Base-by-base conservation (phyloP, 2,329 filamentous ascomycete genomes). In the Stenocarpella maydis region DNA sequence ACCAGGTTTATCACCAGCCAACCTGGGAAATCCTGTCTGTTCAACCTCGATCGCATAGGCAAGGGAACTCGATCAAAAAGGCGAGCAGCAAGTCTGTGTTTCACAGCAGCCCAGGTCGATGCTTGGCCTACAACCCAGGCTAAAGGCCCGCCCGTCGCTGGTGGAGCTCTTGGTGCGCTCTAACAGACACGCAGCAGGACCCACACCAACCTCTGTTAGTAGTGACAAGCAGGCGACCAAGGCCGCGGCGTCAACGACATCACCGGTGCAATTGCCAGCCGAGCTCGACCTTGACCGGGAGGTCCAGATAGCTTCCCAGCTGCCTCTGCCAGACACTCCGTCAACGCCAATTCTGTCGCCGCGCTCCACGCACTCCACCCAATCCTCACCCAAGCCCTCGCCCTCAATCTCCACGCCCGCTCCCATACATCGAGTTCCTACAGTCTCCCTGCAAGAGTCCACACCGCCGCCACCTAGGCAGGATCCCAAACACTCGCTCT, bases 121-220 rank as follows among this genome's bases (percentile, higher is more conserved):
- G 72, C 78, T 85, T 75, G 85, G 85, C 79, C 79, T 87, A 69
- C 81, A 80, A 69, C 83, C 83, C 65, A 81, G 80, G 71, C 79
- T 87, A 73, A 83, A 81, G 83, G 82, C 84, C 75, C 82, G 85
- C 79, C 84, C 83, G 74, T 87, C 85, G 72, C 78, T 87, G 74
- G 82, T 87, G 77, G 85, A 87, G 71, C 80, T 87, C 71, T 78
- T 84, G 70, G 78, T 84, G 73, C 79, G 80, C 71, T 75, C 79
- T 73, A 75, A 49, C 53, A 55, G 72, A 75, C 74, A 72, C 74
- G 74, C 31, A 6, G 41, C 72, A 68, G 69, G n/a, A 68, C 52
- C 69, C 58, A 58, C 58, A 45, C 34, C 43, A 15, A 34, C 26
- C 41, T 3, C 58, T 67, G 58, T 54, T 70, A 70, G 37, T 37